Base-by-base conservation (phyloP, 768 basidiomycete species). In the Tulasnella sp. region DNA sequence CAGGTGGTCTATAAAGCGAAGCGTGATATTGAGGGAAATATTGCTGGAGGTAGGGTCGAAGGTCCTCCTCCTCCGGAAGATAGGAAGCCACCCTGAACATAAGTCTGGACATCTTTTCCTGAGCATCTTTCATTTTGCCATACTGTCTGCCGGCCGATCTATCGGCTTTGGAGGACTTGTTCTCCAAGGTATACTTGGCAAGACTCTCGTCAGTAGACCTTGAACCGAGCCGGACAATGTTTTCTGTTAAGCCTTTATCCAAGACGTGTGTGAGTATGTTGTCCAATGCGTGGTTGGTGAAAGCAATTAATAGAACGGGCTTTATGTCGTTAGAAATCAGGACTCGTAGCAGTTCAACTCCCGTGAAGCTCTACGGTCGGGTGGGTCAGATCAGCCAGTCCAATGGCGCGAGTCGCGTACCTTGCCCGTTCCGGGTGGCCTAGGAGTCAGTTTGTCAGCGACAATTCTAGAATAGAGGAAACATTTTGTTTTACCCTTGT, bases 361-460 rank as follows among this genome's bases (percentile, higher is more conserved):
- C 93, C 2, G 91, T 92, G 81, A 87, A 93, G 36, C 89, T 91
- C 91, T 92, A 34, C 2, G 10, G 36, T 21, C 9, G 6, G 1
- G n/a, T 7, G 12, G 27, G n/a, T 78, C 40, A 56, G 40, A 27
- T 73, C 46, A 18, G 18, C 9, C n/a, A n/a, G 16, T 16, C 27
- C 24, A 56, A 36, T 1, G 34, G 18, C 18, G 19, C 36, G 21
- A 46, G 9, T 39, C 81, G 94, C 79, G 80, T 71, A 91, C 91
- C 88, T 93, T 93, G 81, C 93, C 93, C 0, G 93, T 94, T 1
- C 93, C 93, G 1, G 93, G 93, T 36, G 93, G 93, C 68, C 92
- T 92, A 91, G 88, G 79, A 0, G 91, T 92, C 7, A 14, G 1
- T n/a, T 10, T n/a, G 58, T 62, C 24, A 62, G 58, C 6, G 9